Conservation (phyloP, 768 basidiomycete genomes). For the Xerocomus spinulosus region DNA sequence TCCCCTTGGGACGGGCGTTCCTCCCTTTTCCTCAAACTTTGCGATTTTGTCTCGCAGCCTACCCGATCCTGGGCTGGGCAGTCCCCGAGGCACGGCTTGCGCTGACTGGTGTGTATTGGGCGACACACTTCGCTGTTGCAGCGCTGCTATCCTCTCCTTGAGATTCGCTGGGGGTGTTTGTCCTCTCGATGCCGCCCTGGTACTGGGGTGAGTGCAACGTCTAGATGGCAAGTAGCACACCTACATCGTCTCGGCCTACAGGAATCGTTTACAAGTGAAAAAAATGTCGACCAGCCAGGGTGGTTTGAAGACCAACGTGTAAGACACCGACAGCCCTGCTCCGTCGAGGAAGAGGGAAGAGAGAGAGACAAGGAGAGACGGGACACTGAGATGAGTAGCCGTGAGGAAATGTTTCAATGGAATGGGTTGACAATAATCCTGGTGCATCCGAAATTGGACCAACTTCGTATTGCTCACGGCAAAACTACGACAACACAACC, state of each 20-base stretch:
- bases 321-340: slow-evolving; percentile 9
- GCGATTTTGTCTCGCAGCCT: slow-evolving; percentile 67
- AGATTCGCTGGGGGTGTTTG: slow-evolving; percentile 52
- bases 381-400: neutral
- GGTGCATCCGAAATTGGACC: too few species aligned
- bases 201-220: slow-evolving; percentile 14
- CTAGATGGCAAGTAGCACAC: slow-evolving; percentile 2
- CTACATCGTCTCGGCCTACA: slow-evolving; percentile 19
- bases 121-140: slow-evolving; percentile 52
- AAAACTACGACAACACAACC: too few species aligned
- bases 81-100: slow-evolving; percentile 27
- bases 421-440: neutral
- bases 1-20: slow-evolving; percentile 68
- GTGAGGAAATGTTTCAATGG: neutral
- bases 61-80: slow-evolving; percentile 26
- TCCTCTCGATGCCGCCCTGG: slow-evolving; percentile 28
- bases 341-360: slow-evolving; percentile 7
- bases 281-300: slow-evolving; percentile 18
- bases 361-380: neutral
- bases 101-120: slow-evolving; percentile 31
- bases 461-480: too few species aligned
- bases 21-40: slow-evolving; percentile 75
- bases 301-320: slow-evolving; percentile 9
- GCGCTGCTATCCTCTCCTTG: slow-evolving; percentile 79
- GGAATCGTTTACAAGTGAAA: slow-evolving; percentile 12